Evolutionary conservation across 768 basidiomycete genomes (phyloP).

Genomic region (Suillus placidus): DNA sequence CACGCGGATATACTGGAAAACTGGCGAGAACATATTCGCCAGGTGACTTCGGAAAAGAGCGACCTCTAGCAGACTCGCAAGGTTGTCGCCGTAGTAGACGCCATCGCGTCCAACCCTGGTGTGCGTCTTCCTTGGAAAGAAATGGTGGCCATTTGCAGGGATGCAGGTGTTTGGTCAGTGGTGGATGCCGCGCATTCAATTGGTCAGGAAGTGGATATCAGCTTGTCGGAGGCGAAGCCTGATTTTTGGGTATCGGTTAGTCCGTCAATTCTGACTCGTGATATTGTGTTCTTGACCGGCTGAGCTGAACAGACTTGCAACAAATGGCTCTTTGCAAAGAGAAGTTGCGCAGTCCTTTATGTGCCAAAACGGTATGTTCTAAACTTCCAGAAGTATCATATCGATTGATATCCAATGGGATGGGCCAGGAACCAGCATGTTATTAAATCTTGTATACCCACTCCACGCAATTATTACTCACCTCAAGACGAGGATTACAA

Average conservation of each 20-base stretch:
- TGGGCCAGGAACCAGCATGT: slow-evolving; percentile 60
- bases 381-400: not conserved
- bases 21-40: slow-evolving; percentile 44
- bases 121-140: slow-evolving; percentile 70
- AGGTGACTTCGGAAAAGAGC: slow-evolving; percentile 27
- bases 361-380: slow-evolving; percentile 57
- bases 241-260: slow-evolving; percentile 82
- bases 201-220: slow-evolving; percentile 67
- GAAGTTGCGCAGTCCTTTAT: slow-evolving; percentile 71
- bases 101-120: slow-evolving; percentile 65
- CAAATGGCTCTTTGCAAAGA: slow-evolving; percentile 81
- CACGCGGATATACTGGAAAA: slow-evolving; percentile 55
- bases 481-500: slow-evolving; percentile 40
- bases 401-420: not conserved
- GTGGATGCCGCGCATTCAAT: slow-evolving; percentile 82
- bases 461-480: slow-evolving; percentile 53
- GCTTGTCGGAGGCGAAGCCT: slow-evolving; percentile 55
- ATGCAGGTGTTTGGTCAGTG: slow-evolving; percentile 65
- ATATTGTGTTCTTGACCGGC: not conserved
- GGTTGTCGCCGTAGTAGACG: slow-evolving; percentile 71
- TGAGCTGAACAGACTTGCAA: slow-evolving; percentile 63
- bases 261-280: slow-evolving; percentile 6
- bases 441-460: slow-evolving; percentile 62
- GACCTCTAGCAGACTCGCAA: slow-evolving; percentile 37
- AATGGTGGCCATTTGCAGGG: slow-evolving; percentile 63